phyloP scores from a whole-genome alignment of 2,329 filamentous ascomycete genomes.

The Alternaria sp. region DNA sequence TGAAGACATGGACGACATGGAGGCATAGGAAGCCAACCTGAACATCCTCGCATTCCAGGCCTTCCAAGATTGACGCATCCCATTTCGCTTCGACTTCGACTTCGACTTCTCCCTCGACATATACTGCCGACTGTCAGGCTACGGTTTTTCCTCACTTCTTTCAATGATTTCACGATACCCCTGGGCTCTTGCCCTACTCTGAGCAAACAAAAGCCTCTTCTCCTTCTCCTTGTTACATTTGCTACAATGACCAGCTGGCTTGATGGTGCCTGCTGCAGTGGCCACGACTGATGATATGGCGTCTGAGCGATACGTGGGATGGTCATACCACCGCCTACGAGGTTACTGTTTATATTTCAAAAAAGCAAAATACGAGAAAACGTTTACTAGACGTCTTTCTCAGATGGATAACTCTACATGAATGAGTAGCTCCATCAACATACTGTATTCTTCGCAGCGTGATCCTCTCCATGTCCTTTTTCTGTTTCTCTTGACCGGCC shows the following conservation, averaged over 20 bases:
- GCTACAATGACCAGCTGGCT: conserved; percentile 4
- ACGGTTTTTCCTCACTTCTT: conserved; percentile 2
- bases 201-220: conserved; percentile 18
- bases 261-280: neutral
- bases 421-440: neutral
- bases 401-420: conserved; percentile 1
- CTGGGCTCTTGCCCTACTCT: conserved; percentile 13
- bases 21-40: conserved; percentile 12
- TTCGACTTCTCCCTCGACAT: conserved; percentile 1
- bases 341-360: neutral
- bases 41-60: neutral
- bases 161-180: conserved; percentile 26
- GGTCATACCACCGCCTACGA: neutral
- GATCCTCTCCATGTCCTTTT: neutral
- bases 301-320: conserved; percentile 3
- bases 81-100: neutral
- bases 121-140: neutral
- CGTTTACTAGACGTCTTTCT: neutral
- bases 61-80: neutral
- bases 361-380: neutral
- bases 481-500: neutral
- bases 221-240: neutral
- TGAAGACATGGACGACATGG: conserved; percentile 34
- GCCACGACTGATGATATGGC: conserved; percentile 12
- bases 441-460: neutral